Evolutionary conservation across 805 yeast genomes (phyloP), one percentile per base, ranked within the genome.

Genomic region (Candida patagonica): DNA sequence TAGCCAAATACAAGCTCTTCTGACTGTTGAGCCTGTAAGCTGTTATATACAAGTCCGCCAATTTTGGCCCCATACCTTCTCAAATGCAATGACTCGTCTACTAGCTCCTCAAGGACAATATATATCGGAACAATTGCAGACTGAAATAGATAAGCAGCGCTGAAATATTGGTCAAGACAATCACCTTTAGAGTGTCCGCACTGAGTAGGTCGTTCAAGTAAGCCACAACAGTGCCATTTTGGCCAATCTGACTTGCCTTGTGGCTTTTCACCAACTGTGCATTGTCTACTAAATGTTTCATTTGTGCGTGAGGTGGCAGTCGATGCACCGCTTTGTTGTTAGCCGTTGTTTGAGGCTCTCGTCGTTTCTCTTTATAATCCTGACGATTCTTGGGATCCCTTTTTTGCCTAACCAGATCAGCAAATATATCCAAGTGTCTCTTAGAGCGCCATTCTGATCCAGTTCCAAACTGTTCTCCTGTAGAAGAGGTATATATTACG

Each of bases 401-500:
- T 40, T 49, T 49, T 27, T 19, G 31, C 16, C 51, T 37, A 9
- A 52, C 50, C 8, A 59, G 38, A 19, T 56, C 46, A 9, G 52
- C 46, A 40, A 55, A 47, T 5, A 49, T 41, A 32, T 49, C 52
- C 36, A 33, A 38, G 35, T 44, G 37, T 25, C 34, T 30, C 23
- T 41, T 30, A 8, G 20, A 5, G 27, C 22, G 30, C 25, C 21
- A 35, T 35, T 37, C 42, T 9, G 26, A 40, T 13, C 31, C 38
- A 2, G 36, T 22, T 44, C 44, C 39, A 53, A 53, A 41, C 34
- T 42, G 37, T 41, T 40, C 44, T 33, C 57, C 46, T 12, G 41
- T 45, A 6, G 50, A 30, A 17, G 79, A 66, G 0, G 87, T 74
- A 42, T 76, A 64, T 2, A 85, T 56, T 2, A 87, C 60, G 2